Conservation (phyloP, 2,329 filamentous ascomycete genomes). For the Alternaria brassicae region DNA sequence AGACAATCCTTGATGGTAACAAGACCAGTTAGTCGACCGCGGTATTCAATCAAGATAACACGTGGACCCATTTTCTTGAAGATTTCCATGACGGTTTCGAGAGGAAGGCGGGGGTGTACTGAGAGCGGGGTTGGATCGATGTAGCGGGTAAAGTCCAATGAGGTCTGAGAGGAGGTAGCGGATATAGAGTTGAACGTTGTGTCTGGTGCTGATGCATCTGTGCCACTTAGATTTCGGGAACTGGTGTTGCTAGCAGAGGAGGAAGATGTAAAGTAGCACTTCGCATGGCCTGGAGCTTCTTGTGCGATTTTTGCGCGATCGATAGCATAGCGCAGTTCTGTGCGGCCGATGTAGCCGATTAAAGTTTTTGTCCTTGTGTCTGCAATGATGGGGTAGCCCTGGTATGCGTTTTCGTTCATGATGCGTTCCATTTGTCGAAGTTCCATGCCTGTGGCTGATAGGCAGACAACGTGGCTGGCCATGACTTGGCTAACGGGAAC, state of each 20-base stretch:
- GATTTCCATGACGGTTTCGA: constrained; percentile 98
- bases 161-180: constrained; percentile 61
- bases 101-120: constrained; percentile 85
- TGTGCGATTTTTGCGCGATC: constrained; percentile 74
- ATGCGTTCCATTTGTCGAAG: constrained; percentile 79
- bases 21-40: constrained; percentile 80
- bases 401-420: constrained; percentile 79
- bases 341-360: constrained; percentile 90
- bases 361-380: constrained; percentile 73
- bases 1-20: constrained; percentile 97
- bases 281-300: constrained; percentile 67
- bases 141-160: constrained; percentile 82
- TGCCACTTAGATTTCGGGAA: constrained; percentile 32
- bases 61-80: constrained; percentile 98
- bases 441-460: constrained; percentile 76
- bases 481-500: constrained; percentile 92
- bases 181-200: constrained; percentile 67
- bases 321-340: constrained; percentile 89
- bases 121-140: constrained; percentile 89
- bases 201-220: constrained; percentile 32
- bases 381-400: constrained; percentile 92
- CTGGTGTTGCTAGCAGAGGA: constrained; percentile 14
- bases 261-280: constrained; percentile 72
- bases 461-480: constrained; percentile 75
- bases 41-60: constrained; percentile 90